Conservation (phyloP, 371 early-diverging fungal genomes). For the Polyrhizophydium stewartii region DNA sequence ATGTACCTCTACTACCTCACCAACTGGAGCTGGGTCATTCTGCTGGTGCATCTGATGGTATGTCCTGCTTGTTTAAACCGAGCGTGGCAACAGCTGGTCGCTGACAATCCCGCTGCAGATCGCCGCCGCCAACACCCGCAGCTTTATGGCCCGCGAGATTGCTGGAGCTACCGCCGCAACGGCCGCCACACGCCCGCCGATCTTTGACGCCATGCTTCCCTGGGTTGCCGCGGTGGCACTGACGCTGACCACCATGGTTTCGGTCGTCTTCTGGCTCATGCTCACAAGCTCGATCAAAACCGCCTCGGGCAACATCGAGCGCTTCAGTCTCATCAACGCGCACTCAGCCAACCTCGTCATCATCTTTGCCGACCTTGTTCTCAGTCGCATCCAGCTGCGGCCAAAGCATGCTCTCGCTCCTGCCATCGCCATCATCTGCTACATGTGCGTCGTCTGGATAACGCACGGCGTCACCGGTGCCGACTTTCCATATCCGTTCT, state of each 20-base stretch:
- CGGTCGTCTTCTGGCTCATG: background rate
- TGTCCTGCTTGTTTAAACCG: background rate
- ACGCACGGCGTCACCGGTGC: background rate
- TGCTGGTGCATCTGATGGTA: background rate
- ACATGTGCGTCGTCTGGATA: background rate
- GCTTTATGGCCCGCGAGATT: background rate
- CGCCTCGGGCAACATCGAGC: background rate
- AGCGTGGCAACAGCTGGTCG: background rate
- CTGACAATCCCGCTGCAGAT: background rate
- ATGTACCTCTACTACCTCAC: background rate
- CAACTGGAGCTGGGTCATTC: background rate
- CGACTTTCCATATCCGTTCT: background rate
- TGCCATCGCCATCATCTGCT: background rate
- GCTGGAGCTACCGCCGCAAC: background rate
- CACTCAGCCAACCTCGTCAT: background rate
- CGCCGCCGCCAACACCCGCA: background rate
- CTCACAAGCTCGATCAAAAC: background rate
- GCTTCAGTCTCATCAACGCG: background rate
- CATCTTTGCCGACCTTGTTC: background rate
- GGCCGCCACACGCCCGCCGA: background rate
- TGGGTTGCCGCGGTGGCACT: background rate
- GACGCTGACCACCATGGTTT: background rate
- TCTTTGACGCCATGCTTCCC: background rate
- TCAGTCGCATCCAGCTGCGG: background rate
- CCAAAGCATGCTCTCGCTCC: background rate